Evolutionary conservation across 768 basidiomycete genomes (phyloP).

Genomic region (Termitomyces eurrhizus): DNA sequence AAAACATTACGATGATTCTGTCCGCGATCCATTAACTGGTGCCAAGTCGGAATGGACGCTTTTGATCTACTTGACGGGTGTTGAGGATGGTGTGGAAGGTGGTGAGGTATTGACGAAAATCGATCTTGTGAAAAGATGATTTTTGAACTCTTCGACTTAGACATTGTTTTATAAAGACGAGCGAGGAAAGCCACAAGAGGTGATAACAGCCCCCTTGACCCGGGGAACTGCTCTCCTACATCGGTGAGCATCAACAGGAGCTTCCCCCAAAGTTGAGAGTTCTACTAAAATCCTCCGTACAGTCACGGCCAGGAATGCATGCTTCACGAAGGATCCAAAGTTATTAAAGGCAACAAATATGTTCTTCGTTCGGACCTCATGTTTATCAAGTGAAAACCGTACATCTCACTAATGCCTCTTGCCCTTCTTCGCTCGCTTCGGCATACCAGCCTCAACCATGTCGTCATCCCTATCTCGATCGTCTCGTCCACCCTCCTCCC

Average conservation of each 20-base stretch:
- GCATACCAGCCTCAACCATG: conserved; percentile 86
- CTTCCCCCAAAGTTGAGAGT: no score
- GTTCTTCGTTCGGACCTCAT: conserved; percentile 70
- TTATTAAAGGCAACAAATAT: conserved; percentile 63
- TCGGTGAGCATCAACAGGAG: conserved; percentile 32
- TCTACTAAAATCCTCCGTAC: conserved; percentile 42
- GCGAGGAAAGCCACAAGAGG: conserved; percentile 42
- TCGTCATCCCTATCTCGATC: conserved; percentile 93
- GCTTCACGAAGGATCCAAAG: conserved; percentile 67
- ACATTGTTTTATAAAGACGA: conserved; percentile 68
- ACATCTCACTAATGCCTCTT: conserved; percentile 37
- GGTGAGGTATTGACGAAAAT: conserved; percentile 45
- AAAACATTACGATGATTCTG: conserved; percentile 73
- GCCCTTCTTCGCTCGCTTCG: conserved; percentile 49
- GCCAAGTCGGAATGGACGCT: conserved; percentile 76
- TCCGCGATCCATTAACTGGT: conserved; percentile 54
- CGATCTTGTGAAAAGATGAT: background rate
- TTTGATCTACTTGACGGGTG: conserved; percentile 67
- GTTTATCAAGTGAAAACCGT: conserved; percentile 35
- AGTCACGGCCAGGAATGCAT: conserved; percentile 74
- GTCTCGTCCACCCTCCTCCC: conserved; percentile 52
- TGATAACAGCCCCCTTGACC: conserved; percentile 48
- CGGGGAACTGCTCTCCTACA: conserved; percentile 67
- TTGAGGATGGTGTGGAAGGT: conserved; percentile 69
- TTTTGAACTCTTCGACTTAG: conserved; percentile 26